phyloP scores from a whole-genome alignment of 495 filamentous ascomycete species.

The Sabuloglossum arenarium region DNA sequence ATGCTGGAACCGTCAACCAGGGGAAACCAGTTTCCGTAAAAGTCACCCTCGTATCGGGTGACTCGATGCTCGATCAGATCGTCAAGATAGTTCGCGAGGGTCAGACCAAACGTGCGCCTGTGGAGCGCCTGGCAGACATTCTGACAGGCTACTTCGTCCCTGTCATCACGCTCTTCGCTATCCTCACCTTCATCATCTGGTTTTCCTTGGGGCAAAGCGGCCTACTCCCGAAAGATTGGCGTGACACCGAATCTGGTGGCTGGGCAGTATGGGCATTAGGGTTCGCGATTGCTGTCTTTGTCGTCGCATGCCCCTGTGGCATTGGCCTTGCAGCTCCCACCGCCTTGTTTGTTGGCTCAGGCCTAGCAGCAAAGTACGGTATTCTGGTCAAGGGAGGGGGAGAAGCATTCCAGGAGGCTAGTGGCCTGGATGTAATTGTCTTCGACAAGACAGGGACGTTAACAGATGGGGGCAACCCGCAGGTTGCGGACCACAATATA shows the following conservation, averaged over 20 bases:
- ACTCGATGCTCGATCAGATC: constrained; percentile 84
- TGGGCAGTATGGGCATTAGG: constrained; percentile 79
- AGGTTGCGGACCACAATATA: constrained; percentile 49
- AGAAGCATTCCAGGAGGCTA: constrained; percentile 89
- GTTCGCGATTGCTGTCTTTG: constrained; percentile 88
- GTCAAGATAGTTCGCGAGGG: constrained; percentile 80
- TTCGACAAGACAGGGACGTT: constrained; percentile 96
- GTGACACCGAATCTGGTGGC: constrained; percentile 43
- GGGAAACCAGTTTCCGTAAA: constrained; percentile 45
- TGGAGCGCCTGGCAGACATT: constrained; percentile 67
- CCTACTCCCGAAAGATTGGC: constrained; percentile 39
- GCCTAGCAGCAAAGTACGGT: constrained; percentile 68
- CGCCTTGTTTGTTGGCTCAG: constrained; percentile 78
- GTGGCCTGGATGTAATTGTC: constrained; percentile 62
- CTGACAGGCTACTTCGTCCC: constrained; percentile 84
- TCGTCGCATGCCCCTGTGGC: constrained; percentile 87
- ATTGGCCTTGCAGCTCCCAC: constrained; percentile 84
- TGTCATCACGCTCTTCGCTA: constrained; percentile 56
- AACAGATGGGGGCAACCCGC: constrained; percentile 65
- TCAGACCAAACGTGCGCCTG: constrained; percentile 66
- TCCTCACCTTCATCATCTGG: constrained; percentile 73
- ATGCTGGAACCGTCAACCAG: constrained; percentile 71
- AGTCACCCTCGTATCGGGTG: constrained; percentile 48
- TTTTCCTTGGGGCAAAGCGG: constrained; percentile 53
- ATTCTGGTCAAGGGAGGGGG: constrained; percentile 92